These are phyloP conservation scores for Fusarium coicis DNA, from an alignment of 2,329 filamentous ascomycete genomes.

Conservation along the genomic window DNA sequence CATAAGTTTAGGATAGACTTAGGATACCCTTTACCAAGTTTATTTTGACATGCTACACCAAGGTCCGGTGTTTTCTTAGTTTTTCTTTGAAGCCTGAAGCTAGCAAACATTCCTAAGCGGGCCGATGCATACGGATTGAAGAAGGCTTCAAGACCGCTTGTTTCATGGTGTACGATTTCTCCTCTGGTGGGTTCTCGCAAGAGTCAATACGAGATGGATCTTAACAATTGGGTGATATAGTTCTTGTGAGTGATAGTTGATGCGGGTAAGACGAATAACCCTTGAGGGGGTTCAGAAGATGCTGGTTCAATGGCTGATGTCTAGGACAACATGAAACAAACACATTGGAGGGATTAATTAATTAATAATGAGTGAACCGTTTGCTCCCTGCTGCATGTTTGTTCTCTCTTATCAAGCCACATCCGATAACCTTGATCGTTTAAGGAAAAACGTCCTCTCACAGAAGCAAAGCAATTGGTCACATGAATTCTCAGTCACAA, in stretches of 20 bases:
- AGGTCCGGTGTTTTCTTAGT: not conserved
- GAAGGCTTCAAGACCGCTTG: slow-evolving; percentile 19
- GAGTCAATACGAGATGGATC: not conserved
- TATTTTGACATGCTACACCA: too few relatives aligned
- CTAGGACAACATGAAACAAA: slow-evolving; percentile 20
- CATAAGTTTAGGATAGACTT: too few relatives aligned
- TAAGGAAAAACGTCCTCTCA: not conserved
- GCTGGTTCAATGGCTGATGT: slow-evolving; percentile 17
- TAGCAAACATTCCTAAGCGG: slow-evolving; percentile 22
- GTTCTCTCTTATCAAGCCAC: slow-evolving; percentile 24
- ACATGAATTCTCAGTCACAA: slow-evolving; percentile 28
- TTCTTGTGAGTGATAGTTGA: slow-evolving; percentile 5
- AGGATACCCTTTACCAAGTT: too few relatives aligned
- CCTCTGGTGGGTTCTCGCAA: not conserved
- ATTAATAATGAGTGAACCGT: not conserved
- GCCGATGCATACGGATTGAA: slow-evolving; percentile 22
- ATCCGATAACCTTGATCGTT: slow-evolving; percentile 8
- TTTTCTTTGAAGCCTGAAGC: slow-evolving; percentile 31
- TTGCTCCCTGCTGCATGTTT: not conserved
- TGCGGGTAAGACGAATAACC: slow-evolving; percentile 5
- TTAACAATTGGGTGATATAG: slow-evolving; percentile 2
- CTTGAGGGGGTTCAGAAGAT: slow-evolving; percentile 11
- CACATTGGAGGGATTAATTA: not conserved
- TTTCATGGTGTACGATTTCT: slow-evolving; percentile 17
- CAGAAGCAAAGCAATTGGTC: slow-evolving; percentile 21